A percentile compares a stretch with the other conserved stretches of the same genome.
Evolutionary conservation across 1,284 basidiomycete species (phyloP).

Genomic region (Pisolithus thermaeus): DNA sequence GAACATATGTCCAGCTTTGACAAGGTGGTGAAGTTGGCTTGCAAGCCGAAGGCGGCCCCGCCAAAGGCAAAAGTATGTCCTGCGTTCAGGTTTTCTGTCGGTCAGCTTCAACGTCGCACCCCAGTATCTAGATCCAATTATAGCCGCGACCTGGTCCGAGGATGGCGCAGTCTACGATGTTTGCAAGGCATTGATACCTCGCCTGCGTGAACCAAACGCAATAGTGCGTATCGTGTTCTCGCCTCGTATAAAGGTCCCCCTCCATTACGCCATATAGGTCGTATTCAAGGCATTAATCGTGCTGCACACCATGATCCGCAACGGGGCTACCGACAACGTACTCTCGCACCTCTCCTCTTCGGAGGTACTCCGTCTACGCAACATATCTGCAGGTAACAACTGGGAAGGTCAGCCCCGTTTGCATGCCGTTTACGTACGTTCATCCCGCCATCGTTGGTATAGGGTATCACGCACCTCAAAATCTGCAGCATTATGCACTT

Average conservation of each 20-base stretch:
- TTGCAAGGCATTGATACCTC: slow-evolving; percentile 76
- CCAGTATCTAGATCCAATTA: slow-evolving; percentile 85
- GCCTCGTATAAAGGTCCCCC: not conserved
- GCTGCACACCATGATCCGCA: slow-evolving; percentile 92
- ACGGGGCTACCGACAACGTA: slow-evolving; percentile 89
- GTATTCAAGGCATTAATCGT: slow-evolving; percentile 97
- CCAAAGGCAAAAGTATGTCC: slow-evolving; percentile 82
- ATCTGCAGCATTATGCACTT: slow-evolving; percentile 80
- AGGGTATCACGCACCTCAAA: slow-evolving; percentile 85
- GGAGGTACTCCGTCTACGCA: slow-evolving; percentile 74
- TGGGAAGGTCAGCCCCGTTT: slow-evolving; percentile 66
- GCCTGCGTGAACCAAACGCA: slow-evolving; percentile 86
- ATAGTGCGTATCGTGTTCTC: slow-evolving; percentile 53
- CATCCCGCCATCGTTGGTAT: slow-evolving; percentile 8
- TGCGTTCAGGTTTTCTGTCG: not conserved
- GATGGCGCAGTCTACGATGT: slow-evolving; percentile 92
- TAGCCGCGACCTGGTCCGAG: slow-evolving; percentile 90
- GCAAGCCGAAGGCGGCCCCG: slow-evolving; percentile 90
- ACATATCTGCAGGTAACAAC: slow-evolving; percentile 61
- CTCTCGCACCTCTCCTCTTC: slow-evolving; percentile 76
- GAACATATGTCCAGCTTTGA: slow-evolving; percentile 67
- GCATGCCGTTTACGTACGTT: not conserved
- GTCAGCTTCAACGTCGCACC: not conserved
- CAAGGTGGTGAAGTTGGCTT: slow-evolving; percentile 87
- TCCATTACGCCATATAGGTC: slow-evolving; percentile 45